These are phyloP conservation scores for Sanghuangporus baumii DNA, from an alignment of 1,284 basidiomycete species.

Conservation along the genomic window DNA sequence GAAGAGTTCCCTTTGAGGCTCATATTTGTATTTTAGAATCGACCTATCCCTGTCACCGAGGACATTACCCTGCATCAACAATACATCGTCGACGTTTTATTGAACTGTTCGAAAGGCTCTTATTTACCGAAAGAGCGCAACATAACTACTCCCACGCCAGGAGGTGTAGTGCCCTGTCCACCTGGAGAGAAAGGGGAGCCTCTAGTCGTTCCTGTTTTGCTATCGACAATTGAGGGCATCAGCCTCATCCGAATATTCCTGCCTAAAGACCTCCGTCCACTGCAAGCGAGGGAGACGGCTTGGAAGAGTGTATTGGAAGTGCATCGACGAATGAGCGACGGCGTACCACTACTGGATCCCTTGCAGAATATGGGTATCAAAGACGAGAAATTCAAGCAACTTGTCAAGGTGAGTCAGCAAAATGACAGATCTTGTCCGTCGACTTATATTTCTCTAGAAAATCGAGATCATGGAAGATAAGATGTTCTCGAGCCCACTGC, in stretches of 20 bases:
- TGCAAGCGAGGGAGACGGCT: slow-evolving; percentile 72
- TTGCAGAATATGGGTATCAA: slow-evolving; percentile 95
- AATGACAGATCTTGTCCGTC: neutral
- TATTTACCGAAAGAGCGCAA: slow-evolving; percentile 58
- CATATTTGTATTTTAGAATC: slow-evolving; percentile 36
- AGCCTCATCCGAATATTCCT: slow-evolving; percentile 85
- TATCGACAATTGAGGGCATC: slow-evolving; percentile 84
- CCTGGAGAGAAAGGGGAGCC: slow-evolving; percentile 72
- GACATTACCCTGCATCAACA: slow-evolving; percentile 80
- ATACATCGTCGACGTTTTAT: slow-evolving; percentile 91
- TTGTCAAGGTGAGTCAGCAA: slow-evolving; percentile 60
- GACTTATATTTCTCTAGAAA: slow-evolving; percentile 50
- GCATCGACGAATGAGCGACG: slow-evolving; percentile 83
- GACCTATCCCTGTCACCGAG: slow-evolving; percentile 52
- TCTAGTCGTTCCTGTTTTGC: slow-evolving; percentile 83
- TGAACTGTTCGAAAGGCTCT: slow-evolving; percentile 73
- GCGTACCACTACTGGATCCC: slow-evolving; percentile 86
- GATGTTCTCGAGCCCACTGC: slow-evolving; percentile 70
- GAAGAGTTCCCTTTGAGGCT: neutral
- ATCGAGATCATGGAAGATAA: slow-evolving; percentile 83
- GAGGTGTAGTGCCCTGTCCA: slow-evolving; percentile 71
- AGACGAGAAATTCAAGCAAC: slow-evolving; percentile 86
- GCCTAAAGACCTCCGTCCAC: slow-evolving; percentile 83
- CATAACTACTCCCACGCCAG: slow-evolving; percentile 47
- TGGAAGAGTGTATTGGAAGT: slow-evolving; percentile 93